Evolutionary conservation across 495 filamentous ascomycete species (phyloP), one percentile per base, ranked within the genome.

Genomic region (Cladorrhinum samala): DNA sequence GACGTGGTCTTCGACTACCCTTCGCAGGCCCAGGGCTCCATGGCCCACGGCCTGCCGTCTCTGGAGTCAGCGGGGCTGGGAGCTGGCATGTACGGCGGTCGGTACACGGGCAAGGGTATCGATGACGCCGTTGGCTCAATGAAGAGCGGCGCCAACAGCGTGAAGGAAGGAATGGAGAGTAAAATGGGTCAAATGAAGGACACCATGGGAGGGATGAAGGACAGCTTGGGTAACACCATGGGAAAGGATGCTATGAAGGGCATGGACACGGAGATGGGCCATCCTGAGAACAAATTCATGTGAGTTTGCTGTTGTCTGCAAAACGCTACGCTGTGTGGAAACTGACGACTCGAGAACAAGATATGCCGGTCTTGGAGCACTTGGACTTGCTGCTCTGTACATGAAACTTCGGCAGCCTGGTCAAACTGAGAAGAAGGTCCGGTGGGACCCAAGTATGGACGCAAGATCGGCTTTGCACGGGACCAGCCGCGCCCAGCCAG

Each of bases 1-100:
- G 63, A 66, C 21, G 39, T 63, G 9, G 63, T 57, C 30, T 61
- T 64, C 18, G 61, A 66, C 52, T 66, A 64, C 21, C 63, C 63
- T 2, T 51, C 61, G 27, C 56, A 56, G 21, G 40, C 38, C 27
- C 61, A 66, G 17, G 41, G 44, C 24, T 42, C 41, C 48, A 24
- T 3, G 33, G 55, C 27, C 47, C 52, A 24, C 0, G 14, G 16
- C 33, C 42, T 3, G n/a, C 45, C 45, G 13, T 33, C 45, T 6
- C 45, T 47, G 21, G 45, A 47, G 24, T 47, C 45, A 6, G 6
- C 23, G 9, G 45, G 45, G 8, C 24, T 47, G 14, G 45, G 21
- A 0, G 17, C 45, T 8, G 24, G 23, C 14, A 33, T 47, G 3
- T 47, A 24, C 21, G 45, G 45, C 13, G 45, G 45, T 11, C 9